These are phyloP conservation scores for Panicum virgatum DNA, from an alignment of 202 grass and related monocot species.

Conservation along the genomic window DNA sequence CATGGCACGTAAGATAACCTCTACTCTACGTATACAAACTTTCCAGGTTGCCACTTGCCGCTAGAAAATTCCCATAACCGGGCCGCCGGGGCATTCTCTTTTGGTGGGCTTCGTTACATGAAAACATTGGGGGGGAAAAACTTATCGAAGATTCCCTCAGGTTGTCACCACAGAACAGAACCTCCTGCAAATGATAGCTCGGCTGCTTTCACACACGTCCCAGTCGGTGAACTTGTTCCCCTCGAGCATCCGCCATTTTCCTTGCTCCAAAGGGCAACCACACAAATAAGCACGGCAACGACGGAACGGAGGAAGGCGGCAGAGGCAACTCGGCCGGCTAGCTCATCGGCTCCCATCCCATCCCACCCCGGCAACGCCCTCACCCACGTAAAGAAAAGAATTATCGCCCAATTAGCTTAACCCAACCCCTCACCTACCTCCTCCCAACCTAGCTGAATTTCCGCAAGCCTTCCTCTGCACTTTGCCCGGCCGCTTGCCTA, in stretches of 20 bases:
- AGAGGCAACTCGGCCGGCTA: conserved; percentile 7
- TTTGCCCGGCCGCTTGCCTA: conserved; percentile 20
- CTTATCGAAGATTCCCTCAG: not conserved
- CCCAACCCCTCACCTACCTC: conserved; percentile 37
- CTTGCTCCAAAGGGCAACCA: conserved; percentile 28
- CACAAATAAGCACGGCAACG: conserved; percentile 45
- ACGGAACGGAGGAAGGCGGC: conserved; percentile 8
- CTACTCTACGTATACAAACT: not conserved
- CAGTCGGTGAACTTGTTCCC: not conserved
- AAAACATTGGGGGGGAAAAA: not conserved
- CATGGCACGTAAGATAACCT: not conserved
- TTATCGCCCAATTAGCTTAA: conserved; percentile 53
- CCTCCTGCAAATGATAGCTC: conserved; percentile 20
- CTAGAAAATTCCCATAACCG: not conserved
- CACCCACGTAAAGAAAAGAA: conserved; percentile 98
- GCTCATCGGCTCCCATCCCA: conserved; percentile 31
- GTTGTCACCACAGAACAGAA: conserved; percentile 6
- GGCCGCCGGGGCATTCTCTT: not conserved
- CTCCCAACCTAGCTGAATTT: not conserved
- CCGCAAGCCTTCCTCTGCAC: not conserved
- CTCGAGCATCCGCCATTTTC: conserved; percentile 37
- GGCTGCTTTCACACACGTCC: conserved; percentile 31
- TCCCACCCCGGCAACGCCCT: conserved; percentile 45
- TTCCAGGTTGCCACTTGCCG: not conserved
- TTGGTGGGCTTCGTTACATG: conserved; percentile 4